Conservation (phyloP, 805 yeast genomes). For the Saccharomycopsis fibuligera region DNA sequence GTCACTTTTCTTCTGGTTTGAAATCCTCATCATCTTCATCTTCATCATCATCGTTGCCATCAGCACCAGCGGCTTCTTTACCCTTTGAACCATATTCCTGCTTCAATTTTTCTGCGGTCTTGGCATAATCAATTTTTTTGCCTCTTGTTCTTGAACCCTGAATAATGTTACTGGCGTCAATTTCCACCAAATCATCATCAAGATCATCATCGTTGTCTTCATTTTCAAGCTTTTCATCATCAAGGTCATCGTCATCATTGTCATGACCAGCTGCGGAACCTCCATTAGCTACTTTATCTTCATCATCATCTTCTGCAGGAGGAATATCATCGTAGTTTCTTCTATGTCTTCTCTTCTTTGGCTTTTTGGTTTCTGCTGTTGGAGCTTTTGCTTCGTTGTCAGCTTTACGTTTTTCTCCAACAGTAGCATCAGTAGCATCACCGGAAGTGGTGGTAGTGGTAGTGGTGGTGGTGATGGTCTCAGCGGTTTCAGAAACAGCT, state of each 20-base stretch:
- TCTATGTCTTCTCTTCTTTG: constrained; percentile 52
- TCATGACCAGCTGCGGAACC: constrained; percentile 41
- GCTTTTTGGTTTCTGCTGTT: constrained; percentile 26
- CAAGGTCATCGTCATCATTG: constrained; percentile 42
- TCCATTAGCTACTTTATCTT: constrained; percentile 28
- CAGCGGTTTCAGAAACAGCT: no score
- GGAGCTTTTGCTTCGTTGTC: no score
- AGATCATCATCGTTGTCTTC: constrained; percentile 58
- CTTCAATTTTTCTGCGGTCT: constrained; percentile 69
- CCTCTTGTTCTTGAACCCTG: constrained; percentile 90
- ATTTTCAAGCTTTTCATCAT: constrained; percentile 30
- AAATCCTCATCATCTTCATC: constrained; percentile 48
- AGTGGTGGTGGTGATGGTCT: no score
- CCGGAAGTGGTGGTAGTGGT: no score
- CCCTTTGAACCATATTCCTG: constrained; percentile 35
- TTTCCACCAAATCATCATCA: constrained; percentile 74
- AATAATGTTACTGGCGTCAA: constrained; percentile 78
- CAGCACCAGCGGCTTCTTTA: constrained; percentile 41
- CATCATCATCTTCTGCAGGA: constrained; percentile 43
- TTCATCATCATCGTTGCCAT: constrained; percentile 36
- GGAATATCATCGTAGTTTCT: constrained; percentile 57
- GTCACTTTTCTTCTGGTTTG: constrained; percentile 28
- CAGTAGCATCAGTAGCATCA: no score
- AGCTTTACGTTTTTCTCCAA: no score
- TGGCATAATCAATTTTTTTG: constrained; percentile 74